Percentiles rank a stretch among this genome's conserved stretches.
phyloP scores from a whole-genome alignment of 75 land plant genomes.

The Pinus taeda region DNA sequence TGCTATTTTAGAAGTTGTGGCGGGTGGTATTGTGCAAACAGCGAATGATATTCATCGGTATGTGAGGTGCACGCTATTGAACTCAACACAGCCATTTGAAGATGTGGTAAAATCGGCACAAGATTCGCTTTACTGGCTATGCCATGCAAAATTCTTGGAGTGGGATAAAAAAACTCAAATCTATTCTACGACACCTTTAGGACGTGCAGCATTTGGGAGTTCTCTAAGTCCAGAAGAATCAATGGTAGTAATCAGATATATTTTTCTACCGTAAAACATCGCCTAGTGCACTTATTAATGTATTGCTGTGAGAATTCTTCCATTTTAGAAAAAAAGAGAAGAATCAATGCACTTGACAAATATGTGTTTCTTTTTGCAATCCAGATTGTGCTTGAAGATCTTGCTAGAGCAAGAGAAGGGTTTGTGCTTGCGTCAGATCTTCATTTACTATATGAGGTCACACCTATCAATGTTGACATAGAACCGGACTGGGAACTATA shows the following conservation, averaged over 20 bases:
- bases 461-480: slow-evolving; percentile 96
- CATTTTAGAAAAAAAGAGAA: background rate
- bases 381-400: slow-evolving; percentile 93
- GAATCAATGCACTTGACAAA: background rate
- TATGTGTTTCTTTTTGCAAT: background rate
- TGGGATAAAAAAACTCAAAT: slow-evolving; percentile 84
- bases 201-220: slow-evolving; percentile 97
- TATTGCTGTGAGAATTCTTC: background rate
- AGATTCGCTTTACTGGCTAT: slow-evolving; percentile 97
- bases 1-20: slow-evolving; percentile 95
- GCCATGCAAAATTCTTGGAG: slow-evolving; percentile 78
- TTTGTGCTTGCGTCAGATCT: slow-evolving; percentile 98
- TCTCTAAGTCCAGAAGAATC: slow-evolving; percentile 96
- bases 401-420: slow-evolving; percentile 94
- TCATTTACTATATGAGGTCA: slow-evolving; percentile 88
- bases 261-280: background rate
- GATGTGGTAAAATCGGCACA: slow-evolving; percentile 97
- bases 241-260: slow-evolving; percentile 48
- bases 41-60: slow-evolving; percentile 92
- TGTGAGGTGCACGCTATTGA: slow-evolving; percentile 94
- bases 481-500: slow-evolving; percentile 97
- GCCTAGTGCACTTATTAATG: background rate
- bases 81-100: slow-evolving; percentile 88
- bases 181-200: slow-evolving; percentile 86
- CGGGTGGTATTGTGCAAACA: slow-evolving; percentile 96